Evolutionary conservation across 148 eudicot species (phyloP).

Genomic region (Fagopyrum esculentum): DNA sequence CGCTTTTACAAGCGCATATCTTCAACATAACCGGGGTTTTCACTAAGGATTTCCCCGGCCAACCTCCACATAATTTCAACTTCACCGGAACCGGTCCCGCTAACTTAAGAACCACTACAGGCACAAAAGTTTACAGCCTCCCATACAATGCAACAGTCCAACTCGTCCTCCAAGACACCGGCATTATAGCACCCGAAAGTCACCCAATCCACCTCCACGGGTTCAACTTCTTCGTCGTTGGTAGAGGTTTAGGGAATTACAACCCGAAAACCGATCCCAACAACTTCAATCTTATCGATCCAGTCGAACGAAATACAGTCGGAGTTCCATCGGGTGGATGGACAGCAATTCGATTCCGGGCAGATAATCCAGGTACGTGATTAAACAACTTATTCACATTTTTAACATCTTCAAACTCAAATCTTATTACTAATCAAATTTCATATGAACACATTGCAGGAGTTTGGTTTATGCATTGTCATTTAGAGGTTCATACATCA

Average conservation of each 20-base stretch:
- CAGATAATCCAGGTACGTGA: constrained; percentile 48
- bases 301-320: constrained; percentile 52
- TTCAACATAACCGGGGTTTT: constrained; percentile 38
- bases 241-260: constrained; percentile 43
- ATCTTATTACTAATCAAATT: background rate
- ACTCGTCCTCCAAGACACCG: constrained; percentile 43
- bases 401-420: background rate
- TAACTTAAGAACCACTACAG: constrained; percentile 33
- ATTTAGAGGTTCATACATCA: constrained; percentile 16
- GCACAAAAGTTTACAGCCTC: constrained; percentile 38
- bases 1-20: constrained; percentile 54
- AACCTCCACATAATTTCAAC: constrained; percentile 41
- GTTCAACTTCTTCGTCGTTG: constrained; percentile 42
- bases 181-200: constrained; percentile 40
- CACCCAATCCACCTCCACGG: constrained; percentile 59
- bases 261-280: constrained; percentile 35
- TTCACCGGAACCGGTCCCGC: constrained; percentile 48
- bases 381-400: background rate
- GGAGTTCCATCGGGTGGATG: constrained; percentile 53
- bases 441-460: constrained; percentile 2
- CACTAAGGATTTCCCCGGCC: constrained; percentile 46
- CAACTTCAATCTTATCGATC: constrained; percentile 51
- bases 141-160: constrained; percentile 46
- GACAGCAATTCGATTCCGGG: constrained; percentile 52
- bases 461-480: constrained; percentile 18